Conservation (phyloP, 1,139 yeast genomes). For the Magnusiomyces ingens region DNA sequence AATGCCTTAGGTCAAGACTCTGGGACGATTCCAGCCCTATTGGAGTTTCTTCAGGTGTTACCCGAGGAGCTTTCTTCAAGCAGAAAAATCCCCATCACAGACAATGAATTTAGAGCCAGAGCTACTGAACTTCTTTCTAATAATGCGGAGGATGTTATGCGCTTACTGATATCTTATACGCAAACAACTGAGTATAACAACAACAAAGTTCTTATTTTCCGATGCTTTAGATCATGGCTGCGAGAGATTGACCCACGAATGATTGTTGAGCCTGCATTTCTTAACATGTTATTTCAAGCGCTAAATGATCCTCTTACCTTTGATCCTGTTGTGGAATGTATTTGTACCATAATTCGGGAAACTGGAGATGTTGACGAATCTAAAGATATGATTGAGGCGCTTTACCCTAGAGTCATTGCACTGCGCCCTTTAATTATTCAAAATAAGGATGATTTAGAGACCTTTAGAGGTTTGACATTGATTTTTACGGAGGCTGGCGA, state of each 20-base stretch:
- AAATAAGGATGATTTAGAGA: conserved; percentile 57
- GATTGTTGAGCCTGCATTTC: conserved; percentile 55
- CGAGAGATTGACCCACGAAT: conserved; percentile 70
- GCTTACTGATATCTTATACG: conserved; percentile 39
- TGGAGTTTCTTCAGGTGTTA: conserved; percentile 76
- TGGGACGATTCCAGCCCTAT: conserved; percentile 39
- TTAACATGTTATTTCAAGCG: conserved; percentile 63
- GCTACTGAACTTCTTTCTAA: conserved; percentile 54
- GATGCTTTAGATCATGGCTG: conserved; percentile 85
- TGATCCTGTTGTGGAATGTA: conserved; percentile 83
- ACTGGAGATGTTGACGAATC: conserved; percentile 58
- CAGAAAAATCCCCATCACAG: conserved; percentile 70
- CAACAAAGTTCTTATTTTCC: conserved; percentile 45
- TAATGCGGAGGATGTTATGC: conserved; percentile 64
- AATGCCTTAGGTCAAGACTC: conserved; percentile 39
- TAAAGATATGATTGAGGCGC: conserved; percentile 52
- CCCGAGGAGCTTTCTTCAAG: conserved; percentile 88
- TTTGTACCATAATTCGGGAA: conserved; percentile 70
- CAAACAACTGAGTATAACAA: conserved; percentile 38
- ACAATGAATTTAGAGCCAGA: conserved; percentile 67
- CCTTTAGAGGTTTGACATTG: conserved; percentile 65
- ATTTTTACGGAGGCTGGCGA: conserved; percentile 91
- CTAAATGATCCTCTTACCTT: conserved; percentile 60
- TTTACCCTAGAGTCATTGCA: conserved; percentile 60
- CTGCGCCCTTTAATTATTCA: conserved; percentile 47